Percentiles rank a stretch among this genome's conserved stretches.
Evolutionary conservation across 2,329 filamentous ascomycete species (phyloP).

Genomic region (Sclerotinia sclerotiorum): DNA sequence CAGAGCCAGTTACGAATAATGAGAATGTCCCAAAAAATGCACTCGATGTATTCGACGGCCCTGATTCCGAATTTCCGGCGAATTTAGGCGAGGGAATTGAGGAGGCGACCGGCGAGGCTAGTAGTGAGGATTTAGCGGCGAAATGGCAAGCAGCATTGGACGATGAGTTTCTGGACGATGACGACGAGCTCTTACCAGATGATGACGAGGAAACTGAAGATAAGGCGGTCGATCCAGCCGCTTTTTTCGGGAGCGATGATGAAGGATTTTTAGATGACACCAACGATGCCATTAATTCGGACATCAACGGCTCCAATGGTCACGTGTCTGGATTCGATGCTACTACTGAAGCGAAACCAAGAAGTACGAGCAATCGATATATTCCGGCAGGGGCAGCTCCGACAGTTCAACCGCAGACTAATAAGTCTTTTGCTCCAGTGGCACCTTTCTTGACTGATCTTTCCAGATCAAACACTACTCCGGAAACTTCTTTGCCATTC

Average conservation of each 20-base stretch:
- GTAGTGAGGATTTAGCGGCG: constrained; percentile 65
- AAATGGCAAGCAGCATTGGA: constrained; percentile 84
- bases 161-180: constrained; percentile 59
- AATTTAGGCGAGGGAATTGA: constrained; percentile 35
- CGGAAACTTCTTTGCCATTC: constrained; percentile 29
- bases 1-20: neutral
- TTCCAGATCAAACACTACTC: constrained; percentile 28
- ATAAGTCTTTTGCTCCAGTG: constrained; percentile 36
- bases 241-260: constrained; percentile 78
- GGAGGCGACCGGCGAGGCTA: constrained; percentile 36
- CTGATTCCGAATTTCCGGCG: constrained; percentile 35
- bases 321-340: constrained; percentile 34
- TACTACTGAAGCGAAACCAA: constrained; percentile 26
- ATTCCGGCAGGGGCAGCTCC: constrained; percentile 31
- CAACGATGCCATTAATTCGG: constrained; percentile 33
- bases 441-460: constrained; percentile 39
- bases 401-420: constrained; percentile 22
- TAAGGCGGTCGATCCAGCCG: constrained; percentile 58
- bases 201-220: constrained; percentile 48
- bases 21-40: constrained; percentile 26
- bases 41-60: constrained; percentile 35
- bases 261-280: constrained; percentile 75
- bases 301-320: constrained; percentile 36
- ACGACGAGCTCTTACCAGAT: constrained; percentile 61
- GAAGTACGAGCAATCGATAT: constrained; percentile 36